phyloP scores from a whole-genome alignment of 768 basidiomycete genomes.

The Boletus huronensis region DNA sequence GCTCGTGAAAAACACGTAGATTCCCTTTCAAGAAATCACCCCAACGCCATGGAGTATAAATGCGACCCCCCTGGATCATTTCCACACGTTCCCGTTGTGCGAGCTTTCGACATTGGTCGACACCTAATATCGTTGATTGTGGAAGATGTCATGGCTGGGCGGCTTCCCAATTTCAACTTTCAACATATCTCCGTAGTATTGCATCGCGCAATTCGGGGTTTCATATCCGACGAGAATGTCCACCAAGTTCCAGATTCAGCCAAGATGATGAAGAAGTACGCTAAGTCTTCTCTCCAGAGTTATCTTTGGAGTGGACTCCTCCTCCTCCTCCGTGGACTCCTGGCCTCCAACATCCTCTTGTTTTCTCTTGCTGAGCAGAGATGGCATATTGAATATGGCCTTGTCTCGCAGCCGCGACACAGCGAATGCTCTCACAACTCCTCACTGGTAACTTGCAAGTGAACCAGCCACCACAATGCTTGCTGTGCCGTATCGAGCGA shows the following conservation, averaged over 20 bases:
- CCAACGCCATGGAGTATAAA: slow-evolving; percentile 1
- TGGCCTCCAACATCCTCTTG: slow-evolving; percentile 24
- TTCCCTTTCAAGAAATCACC: not conserved
- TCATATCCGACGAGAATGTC: slow-evolving; percentile 3
- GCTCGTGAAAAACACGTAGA: slow-evolving; percentile 7
- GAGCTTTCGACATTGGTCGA: not conserved
- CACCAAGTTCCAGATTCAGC: not conserved
- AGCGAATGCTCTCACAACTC: not conserved
- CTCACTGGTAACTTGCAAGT: too few relatives aligned
- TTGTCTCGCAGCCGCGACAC: not conserved
- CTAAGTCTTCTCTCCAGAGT: not conserved
- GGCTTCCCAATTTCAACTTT: slow-evolving; percentile 11
- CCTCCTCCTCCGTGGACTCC: slow-evolving; percentile 28
- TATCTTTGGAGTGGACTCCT: not conserved
- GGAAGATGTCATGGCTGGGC: slow-evolving; percentile 6
- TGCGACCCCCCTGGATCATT: not conserved
- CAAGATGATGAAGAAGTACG: slow-evolving; percentile 1
- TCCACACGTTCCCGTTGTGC: slow-evolving; percentile 6
- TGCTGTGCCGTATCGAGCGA: too few relatives aligned
- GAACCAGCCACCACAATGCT: slow-evolving; percentile 18
- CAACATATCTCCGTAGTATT: not conserved
- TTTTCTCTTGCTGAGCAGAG: slow-evolving; percentile 26
- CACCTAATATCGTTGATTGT: not conserved
- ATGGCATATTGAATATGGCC: slow-evolving; percentile 15
- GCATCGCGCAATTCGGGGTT: slow-evolving; percentile 3